phyloP scores from a whole-genome alignment of 2,329 filamentous ascomycete genomes.

The Calonectria pauciramosa region DNA sequence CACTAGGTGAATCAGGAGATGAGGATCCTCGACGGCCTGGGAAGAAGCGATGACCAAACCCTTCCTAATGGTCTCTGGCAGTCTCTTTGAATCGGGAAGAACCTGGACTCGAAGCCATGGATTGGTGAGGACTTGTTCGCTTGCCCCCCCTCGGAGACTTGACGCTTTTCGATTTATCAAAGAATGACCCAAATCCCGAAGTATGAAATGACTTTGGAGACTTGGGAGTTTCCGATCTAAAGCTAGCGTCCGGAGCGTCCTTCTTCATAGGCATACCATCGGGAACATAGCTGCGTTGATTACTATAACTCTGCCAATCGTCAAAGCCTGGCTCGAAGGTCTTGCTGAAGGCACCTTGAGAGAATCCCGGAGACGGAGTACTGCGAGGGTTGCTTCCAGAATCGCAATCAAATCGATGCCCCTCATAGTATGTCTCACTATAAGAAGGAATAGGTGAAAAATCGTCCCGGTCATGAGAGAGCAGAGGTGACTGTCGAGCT shows the following conservation, averaged over 20 bases:
- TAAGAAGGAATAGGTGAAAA: not conserved
- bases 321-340: conserved; percentile 26
- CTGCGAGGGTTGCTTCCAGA: not conserved
- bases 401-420: not conserved
- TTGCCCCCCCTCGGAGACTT: conserved; percentile 2
- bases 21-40: conserved; percentile 28
- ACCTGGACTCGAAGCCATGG: conserved; percentile 22
- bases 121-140: conserved; percentile 15
- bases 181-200: conserved; percentile 40
- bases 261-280: not conserved
- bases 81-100: conserved; percentile 32
- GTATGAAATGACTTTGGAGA: conserved; percentile 35
- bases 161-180: conserved; percentile 34
- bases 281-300: not conserved
- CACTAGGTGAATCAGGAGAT: conserved; percentile 27
- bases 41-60: conserved; percentile 37
- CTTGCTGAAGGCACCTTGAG: conserved; percentile 42
- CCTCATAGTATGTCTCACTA: not conserved
- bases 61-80: conserved; percentile 44
- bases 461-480: not conserved
- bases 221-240: conserved; percentile 20
- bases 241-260: conserved; percentile 6
- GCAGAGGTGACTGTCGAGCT: not conserved
- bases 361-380: conserved; percentile 35
- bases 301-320: conserved; percentile 30